Evolutionary conservation across 2,329 filamentous ascomycete genomes (phyloP).

Genomic region (Trichophyton benhamiae): DNA sequence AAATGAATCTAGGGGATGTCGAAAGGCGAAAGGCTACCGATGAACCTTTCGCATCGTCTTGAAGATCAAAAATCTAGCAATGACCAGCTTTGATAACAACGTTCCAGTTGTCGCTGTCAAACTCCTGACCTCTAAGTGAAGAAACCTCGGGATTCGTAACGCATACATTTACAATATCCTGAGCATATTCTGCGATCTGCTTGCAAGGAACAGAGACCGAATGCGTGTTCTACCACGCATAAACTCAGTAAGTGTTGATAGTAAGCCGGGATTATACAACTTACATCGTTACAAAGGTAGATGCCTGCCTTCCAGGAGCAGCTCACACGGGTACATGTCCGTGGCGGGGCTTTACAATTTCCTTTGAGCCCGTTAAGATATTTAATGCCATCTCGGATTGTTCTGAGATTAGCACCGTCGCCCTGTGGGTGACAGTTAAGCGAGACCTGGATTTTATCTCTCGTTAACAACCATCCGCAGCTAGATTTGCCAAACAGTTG

Average conservation of each 20-base stretch:
- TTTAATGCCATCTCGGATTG: neutral
- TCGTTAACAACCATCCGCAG: neutral
- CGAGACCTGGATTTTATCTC: neutral
- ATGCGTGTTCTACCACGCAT: neutral
- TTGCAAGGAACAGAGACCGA: neutral
- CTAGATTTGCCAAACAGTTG: neutral
- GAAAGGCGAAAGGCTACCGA: too few species aligned
- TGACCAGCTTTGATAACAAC: neutral
- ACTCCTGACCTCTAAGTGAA: neutral
- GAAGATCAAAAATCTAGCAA: neutral
- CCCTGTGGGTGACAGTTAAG: neutral
- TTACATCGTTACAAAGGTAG: neutral
- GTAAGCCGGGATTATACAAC: neutral
- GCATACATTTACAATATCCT: neutral
- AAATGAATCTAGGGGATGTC: too few species aligned
- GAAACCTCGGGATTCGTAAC: neutral
- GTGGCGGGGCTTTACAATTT: neutral
- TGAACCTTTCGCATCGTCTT: neutral
- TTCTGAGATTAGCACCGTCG: neutral
- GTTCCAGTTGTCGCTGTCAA: neutral
- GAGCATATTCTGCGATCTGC: neutral
- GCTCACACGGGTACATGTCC: neutral
- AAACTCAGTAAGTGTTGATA: neutral
- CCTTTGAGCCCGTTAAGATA: neutral
- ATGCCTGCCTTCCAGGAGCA: neutral